Evolutionary conservation across 169 alveolate species (phyloP), one percentile per base, ranked within the genome.

Genomic region (Plasmodium fragile): DNA sequence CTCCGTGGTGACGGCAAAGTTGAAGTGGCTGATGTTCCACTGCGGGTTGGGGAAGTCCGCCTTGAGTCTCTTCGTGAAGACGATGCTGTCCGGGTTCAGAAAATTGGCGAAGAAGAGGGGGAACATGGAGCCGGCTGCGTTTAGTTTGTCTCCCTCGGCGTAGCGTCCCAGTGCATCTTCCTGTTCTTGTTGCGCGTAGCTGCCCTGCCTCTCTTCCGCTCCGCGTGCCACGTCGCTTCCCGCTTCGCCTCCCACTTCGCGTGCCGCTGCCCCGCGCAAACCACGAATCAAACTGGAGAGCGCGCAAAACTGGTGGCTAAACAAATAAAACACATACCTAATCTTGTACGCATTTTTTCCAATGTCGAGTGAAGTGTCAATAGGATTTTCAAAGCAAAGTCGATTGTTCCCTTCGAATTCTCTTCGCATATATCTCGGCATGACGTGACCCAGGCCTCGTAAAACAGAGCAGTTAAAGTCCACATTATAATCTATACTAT

Each of bases 381-480:
- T 16, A 83, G 97, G 95, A 72, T 96, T 81, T 93, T 94, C 93
- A 96, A 96, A 75, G 85, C 83, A 81, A 70, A 83, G 83, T 59
- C 94, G 53, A 25, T 53, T 77, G 39, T 4, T 22, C n/a, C 16
- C 6, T 30, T 94, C 92, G 25, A 53, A 77, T 32, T 79, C 94
- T 49, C 87, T 93, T 41, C 94, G 32, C 22, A 96, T 69, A 43
- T 39, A 41, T 94, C 96, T 84, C 1, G 97, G 97, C 90, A 83
- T 83, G 10, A 92, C 92, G 32, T 96, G 97, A 8, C 97, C 97
- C 16, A 93, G 43, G 3, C 97, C 97, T 53, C 97, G 78, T 16
- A 96, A 85, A 43, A 95, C 95, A 7, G 80, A 5, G 39, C 93
- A 89, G n/a, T 94, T 92, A 69, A 93, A 92, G 41, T 92, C 79